A percentile compares a stretch with the other conserved stretches of the same genome.
Evolutionary conservation across 164 flowering plant genomes (phyloP).

Genomic region (Piper longum): DNA sequence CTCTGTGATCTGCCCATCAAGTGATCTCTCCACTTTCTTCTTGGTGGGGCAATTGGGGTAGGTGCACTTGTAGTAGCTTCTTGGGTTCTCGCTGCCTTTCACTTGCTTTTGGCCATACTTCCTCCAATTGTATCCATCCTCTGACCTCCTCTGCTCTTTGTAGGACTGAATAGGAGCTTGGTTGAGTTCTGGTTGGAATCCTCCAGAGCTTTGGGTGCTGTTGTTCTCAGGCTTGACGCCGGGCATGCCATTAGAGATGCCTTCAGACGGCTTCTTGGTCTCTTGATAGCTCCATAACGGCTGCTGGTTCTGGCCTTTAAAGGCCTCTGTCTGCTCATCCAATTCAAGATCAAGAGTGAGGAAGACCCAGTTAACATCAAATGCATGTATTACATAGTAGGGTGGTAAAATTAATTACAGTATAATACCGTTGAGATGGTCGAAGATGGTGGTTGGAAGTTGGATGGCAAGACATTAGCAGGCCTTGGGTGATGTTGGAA

Average conservation of each 20-base stretch:
- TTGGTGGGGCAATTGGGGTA: slow-evolving; percentile 59
- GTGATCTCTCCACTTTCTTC: slow-evolving; percentile 68
- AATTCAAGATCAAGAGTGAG: background rate
- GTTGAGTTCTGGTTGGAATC: slow-evolving; percentile 10
- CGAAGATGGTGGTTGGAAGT: slow-evolving; percentile 26
- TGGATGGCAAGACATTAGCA: slow-evolving; percentile 12
- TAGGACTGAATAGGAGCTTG: slow-evolving; percentile 11
- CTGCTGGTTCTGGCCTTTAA: slow-evolving; percentile 7
- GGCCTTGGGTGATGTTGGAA: slow-evolving; percentile 42
- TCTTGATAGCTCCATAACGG: slow-evolving; percentile 25
- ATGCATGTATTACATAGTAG: background rate
- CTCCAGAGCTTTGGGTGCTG: slow-evolving; percentile 1
- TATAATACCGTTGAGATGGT: slow-evolving; percentile 21
- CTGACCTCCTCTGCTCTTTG: slow-evolving; percentile 46
- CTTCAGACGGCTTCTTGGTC: slow-evolving; percentile 15
- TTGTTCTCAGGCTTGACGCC: slow-evolving; percentile 23
- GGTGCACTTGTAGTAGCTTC: slow-evolving; percentile 82
- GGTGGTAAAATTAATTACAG: background rate
- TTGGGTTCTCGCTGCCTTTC: slow-evolving; percentile 71
- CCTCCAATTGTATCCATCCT: slow-evolving; percentile 86
- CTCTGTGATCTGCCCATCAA: slow-evolving; percentile 77
- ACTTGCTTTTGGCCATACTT: slow-evolving; percentile 85
- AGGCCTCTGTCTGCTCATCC: slow-evolving; percentile 19
- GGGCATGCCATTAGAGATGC: slow-evolving; percentile 7
- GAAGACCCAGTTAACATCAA: background rate